Base-by-base conservation (phyloP, 176 grass and related monocot species). In the Olyra latifolia region DNA sequence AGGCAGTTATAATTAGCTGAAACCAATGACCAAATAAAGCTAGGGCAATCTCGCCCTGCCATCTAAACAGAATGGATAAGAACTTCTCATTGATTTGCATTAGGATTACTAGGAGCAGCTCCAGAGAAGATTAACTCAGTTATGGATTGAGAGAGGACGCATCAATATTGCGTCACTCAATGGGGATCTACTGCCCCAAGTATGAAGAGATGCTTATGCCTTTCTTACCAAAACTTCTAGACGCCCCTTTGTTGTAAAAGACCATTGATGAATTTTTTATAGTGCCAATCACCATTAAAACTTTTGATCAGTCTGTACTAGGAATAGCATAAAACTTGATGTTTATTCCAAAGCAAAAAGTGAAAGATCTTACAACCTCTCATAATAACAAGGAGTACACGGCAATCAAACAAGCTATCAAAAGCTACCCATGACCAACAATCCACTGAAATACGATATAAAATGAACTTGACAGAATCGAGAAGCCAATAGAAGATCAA, bases 191-290 rank as follows among this genome's bases (percentile, higher is more conserved):
- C 75, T 61, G 6, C 32, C 32, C 19, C 20, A 75, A 62, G 44
- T 71, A 67, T 54, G 10, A 75, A 80, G 32, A 35, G 25, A 89
- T 85, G 52, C 32, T 42, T 80, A 44, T 69, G 56, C 23, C 57
- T 81, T 80, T 54, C 47, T 65, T 45, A 9, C 1, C 15, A 13
- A 41, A 79, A 71, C 69, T 80, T 85, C 54, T 54, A 62, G 27
- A 75, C 46, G 24, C 19, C 19, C 43, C 42, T 76, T 80, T 67
- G 71, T 79, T 83, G 29, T 65, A 84, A 22, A 71, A 19, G 29
- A 42, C 15, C 11, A 84, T 68, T 44, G 55, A 81, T 15, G 40
- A 8, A 83, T 52, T 78, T 27, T 10, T 16, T 71, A 30, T 30
- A 71, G 45, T 16, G 3, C 2, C 6, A 74, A 52, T 52, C n/a